phyloP scores from a whole-genome alignment of 2,329 filamentous ascomycete species.

The Colletotrichum kahawae region DNA sequence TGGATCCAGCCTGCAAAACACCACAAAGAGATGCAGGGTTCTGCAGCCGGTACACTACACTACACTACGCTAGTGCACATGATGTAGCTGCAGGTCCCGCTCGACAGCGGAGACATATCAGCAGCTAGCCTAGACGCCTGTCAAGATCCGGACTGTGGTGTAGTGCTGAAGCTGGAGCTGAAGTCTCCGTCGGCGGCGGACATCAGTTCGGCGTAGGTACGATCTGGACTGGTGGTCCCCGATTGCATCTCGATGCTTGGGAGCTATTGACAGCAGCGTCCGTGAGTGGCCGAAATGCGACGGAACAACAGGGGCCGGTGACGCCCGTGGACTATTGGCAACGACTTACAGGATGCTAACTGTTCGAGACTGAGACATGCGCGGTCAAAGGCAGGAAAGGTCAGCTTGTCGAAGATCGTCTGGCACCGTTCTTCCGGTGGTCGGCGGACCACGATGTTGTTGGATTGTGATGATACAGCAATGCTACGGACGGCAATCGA shows the following conservation, averaged over 20 bases:
- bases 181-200: background rate
- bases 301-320: background rate
- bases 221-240: background rate
- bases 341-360: background rate
- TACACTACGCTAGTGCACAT: background rate
- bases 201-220: background rate
- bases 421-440: background rate
- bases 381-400: background rate
- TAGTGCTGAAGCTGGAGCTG: background rate
- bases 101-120: constrained; percentile 2
- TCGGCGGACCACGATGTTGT: background rate
- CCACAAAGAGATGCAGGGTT: constrained; percentile 8
- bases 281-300: background rate
- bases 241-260: background rate
- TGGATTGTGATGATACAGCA: background rate
- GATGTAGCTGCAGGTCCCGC: constrained; percentile 1
- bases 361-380: background rate
- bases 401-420: background rate
- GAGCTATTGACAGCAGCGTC: background rate
- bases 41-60: background rate
- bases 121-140: background rate
- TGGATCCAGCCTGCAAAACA: background rate
- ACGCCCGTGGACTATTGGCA: background rate
- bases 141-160: background rate
- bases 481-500: background rate